Conservation (phyloP, 1,139 yeast genomes). For the Saccharomyces hybrid region DNA sequence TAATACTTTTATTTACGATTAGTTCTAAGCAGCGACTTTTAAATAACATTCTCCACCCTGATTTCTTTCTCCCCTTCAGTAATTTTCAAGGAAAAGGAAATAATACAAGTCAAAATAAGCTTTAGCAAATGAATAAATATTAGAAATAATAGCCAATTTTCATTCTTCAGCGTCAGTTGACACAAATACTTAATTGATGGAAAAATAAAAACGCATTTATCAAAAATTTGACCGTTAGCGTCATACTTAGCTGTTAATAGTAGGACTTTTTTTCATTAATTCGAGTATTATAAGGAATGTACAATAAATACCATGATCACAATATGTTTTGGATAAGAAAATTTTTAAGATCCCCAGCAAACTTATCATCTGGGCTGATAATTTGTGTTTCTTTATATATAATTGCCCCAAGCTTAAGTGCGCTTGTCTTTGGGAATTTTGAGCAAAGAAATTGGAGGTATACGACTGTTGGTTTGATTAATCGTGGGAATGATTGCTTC, state of each 20-base stretch:
- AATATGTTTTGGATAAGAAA: not conserved
- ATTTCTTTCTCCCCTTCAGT: too few relatives aligned
- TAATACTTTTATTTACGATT: too few relatives aligned
- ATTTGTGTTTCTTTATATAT: constrained; percentile 6
- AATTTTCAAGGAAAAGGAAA: too few relatives aligned
- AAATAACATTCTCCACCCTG: too few relatives aligned
- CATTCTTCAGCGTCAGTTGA: not conserved
- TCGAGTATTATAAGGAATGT: not conserved
- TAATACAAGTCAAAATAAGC: too few relatives aligned
- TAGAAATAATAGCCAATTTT: too few relatives aligned
- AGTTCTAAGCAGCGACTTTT: too few relatives aligned
- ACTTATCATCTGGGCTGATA: constrained; percentile 2
- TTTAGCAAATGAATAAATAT: too few relatives aligned
- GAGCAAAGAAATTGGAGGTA: constrained; percentile 54
- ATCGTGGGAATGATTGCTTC: constrained; percentile 82
- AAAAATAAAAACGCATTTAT: not conserved
- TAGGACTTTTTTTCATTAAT: not conserved
- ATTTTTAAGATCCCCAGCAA: not conserved
- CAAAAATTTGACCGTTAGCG: not conserved
- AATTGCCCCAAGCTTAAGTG: constrained; percentile 7
- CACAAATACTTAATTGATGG: not conserved
- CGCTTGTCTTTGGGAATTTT: not conserved
- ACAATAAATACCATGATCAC: not conserved
- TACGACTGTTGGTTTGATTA: constrained; percentile 69
- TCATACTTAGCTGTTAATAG: not conserved